Evolutionary conservation across 257 asterid species (phyloP).

Genomic region (Penstemon newberryi): DNA sequence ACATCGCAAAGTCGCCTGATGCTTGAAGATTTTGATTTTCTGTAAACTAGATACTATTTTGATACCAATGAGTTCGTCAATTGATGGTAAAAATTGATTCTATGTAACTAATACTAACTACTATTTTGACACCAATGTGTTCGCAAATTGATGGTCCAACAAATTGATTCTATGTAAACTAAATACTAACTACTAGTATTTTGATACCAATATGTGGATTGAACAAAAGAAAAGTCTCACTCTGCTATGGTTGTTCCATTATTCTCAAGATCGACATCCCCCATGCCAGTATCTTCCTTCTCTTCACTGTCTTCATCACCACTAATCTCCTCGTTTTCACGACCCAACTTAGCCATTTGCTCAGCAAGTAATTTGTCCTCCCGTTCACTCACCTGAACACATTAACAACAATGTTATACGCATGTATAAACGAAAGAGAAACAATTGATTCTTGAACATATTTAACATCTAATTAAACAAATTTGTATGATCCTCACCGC

Average conservation of each 20-base stretch:
- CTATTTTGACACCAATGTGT: too few relatives aligned
- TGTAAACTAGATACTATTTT: too few relatives aligned
- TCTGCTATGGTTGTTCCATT: slow-evolving; percentile 26
- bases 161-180: too few relatives aligned
- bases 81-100: too few relatives aligned
- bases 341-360: slow-evolving; percentile 71
- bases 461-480: background rate
- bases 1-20: too few relatives aligned
- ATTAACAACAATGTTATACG: background rate
- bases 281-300: slow-evolving; percentile 99
- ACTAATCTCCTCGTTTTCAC: slow-evolving; percentile 74
- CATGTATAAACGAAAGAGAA: background rate
- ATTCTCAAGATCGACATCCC: slow-evolving; percentile 71
- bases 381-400: slow-evolving; percentile 87
- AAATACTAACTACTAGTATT: too few relatives aligned
- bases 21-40: too few relatives aligned
- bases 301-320: slow-evolving; percentile 92
- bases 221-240: background rate
- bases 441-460: background rate
- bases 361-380: slow-evolving; percentile 86
- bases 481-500: slow-evolving; percentile 60
- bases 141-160: too few relatives aligned
- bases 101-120: too few relatives aligned
- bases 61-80: too few relatives aligned
- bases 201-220: too few relatives aligned